Evolutionary conservation across 331 rosid genomes (phyloP).

Genomic region (Stylosanthes scabra): DNA sequence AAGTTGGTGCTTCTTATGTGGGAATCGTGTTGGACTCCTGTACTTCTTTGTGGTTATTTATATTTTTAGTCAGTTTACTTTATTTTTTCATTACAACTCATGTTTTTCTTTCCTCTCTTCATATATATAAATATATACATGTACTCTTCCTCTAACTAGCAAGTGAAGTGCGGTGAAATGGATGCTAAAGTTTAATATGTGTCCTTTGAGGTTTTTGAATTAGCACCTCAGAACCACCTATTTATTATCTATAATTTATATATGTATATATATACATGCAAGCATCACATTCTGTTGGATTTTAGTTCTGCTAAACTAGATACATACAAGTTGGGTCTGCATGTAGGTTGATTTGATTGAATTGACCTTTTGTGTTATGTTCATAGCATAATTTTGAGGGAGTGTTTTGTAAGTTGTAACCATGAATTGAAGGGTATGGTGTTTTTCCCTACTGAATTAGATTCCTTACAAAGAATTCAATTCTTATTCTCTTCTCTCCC

Average conservation of each 20-base stretch:
- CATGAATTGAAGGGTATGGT: background rate
- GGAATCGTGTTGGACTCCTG: constrained; percentile 56
- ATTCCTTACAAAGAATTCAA: constrained; percentile 50
- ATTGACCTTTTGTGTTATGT: constrained; percentile 6
- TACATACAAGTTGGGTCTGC: background rate
- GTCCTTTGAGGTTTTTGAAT: constrained; percentile 5
- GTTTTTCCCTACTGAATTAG: constrained; percentile 36
- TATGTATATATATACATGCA: too few relatives aligned
- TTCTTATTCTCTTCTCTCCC: constrained; percentile 42
- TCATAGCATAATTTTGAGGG: constrained; percentile 18
- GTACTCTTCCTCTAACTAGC: constrained; percentile 3
- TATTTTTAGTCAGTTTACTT: constrained; percentile 4
- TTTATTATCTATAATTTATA: constrained; percentile 2
- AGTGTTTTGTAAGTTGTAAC: background rate
- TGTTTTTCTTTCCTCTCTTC: too few relatives aligned
- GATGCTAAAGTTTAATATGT: constrained; percentile 1
- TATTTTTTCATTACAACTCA: too few relatives aligned
- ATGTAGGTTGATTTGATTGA: constrained; percentile 25
- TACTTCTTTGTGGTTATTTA: constrained; percentile 17
- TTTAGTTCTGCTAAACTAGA: constrained; percentile 33
- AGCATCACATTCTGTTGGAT: constrained; percentile 49
- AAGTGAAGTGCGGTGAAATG: background rate
- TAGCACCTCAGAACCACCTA: background rate
- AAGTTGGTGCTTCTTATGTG: constrained; percentile 21
- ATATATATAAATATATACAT: background rate